Base-by-base conservation (phyloP, 192 early-diverging fungal species). In the Geranomyces michiganensis region DNA sequence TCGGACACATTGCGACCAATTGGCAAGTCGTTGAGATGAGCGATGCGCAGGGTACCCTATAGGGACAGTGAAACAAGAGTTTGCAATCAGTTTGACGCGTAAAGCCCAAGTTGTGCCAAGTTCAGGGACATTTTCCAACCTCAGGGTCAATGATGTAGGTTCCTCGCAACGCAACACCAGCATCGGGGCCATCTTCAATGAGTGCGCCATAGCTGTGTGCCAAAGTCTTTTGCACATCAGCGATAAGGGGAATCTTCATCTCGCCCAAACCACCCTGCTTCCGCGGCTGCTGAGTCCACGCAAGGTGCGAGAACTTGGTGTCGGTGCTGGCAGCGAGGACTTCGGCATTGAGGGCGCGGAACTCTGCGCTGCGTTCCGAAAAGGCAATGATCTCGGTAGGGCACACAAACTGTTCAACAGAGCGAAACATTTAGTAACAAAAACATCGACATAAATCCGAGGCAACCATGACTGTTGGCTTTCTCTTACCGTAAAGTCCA, bases 11-110 rank as follows among this genome's bases (percentile, higher is more conserved):
- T 88, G 71, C 93, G 91, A 56, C 93, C 93, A 43, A 95, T 90
- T 33, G 92, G 92, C 66, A 89, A 76, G 74, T 96, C 96, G 84
- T 98, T 95, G 81, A 96, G 87, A 77, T 88, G 92, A 80, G 92
- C 88, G 74, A 92, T 88, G 65, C 93, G 93, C 66, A 98, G 84
- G 60, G 88, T 92, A 71, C 90, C 88, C 78, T 93, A 85, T 46
- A 41, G 92, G 92, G 77, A 93, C 93, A 62, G 95, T 95, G 82
- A 96, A 92, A 77, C 93, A 96, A 29, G 58, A 15, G 7, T 15
- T 7, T 7, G 3, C 19, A 53, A 26, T 53, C 51, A 53, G 51
- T 26, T 9, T 26, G 6, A 53, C 15, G 15, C 7, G 6, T 53
- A 4, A 4, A 53, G 51, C 15, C 51, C n/a, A n/a, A n/a, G n/a